Evolutionary conservation across 2,329 filamentous ascomycete species (phyloP).

Genomic region (Talaromyces rugulosus): DNA sequence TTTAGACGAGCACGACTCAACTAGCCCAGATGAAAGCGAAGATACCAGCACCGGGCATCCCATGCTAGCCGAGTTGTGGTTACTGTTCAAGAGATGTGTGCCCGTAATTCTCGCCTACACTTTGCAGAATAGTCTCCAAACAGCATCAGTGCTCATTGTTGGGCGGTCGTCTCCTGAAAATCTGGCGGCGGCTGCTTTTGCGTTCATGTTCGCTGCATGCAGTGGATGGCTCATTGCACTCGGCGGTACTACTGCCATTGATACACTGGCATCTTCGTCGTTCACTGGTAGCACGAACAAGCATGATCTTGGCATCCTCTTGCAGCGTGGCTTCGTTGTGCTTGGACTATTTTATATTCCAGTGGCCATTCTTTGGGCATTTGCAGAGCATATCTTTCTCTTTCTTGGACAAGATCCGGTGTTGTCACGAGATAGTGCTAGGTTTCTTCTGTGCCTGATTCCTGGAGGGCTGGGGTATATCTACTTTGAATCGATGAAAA

Average conservation of each 20-base stretch:
- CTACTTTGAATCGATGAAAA: constrained; percentile 75
- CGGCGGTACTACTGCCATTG: constrained; percentile 79
- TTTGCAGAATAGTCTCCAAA: constrained; percentile 81
- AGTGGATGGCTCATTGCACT: constrained; percentile 83
- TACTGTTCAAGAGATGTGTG: constrained; percentile 64
- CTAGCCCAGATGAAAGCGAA: constrained; percentile 6
- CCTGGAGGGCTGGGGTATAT: constrained; percentile 82
- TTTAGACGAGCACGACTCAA: constrained; percentile 10
- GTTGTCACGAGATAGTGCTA: constrained; percentile 68
- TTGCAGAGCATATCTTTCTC: constrained; percentile 69
- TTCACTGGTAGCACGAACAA: constrained; percentile 79
- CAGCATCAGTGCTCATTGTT: constrained; percentile 74
- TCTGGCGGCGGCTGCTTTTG: constrained; percentile 76
- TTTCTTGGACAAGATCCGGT: constrained; percentile 72
- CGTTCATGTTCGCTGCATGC: constrained; percentile 91
- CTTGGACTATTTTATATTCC: constrained; percentile 68
- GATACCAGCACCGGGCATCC: constrained; percentile 16
- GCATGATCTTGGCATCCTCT: constrained; percentile 70
- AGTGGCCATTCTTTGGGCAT: constrained; percentile 69
- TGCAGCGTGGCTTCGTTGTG: constrained; percentile 73
- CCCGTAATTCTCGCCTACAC: constrained; percentile 82
- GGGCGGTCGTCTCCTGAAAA: constrained; percentile 75
- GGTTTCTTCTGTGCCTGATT: constrained; percentile 68
- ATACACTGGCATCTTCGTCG: constrained; percentile 76
- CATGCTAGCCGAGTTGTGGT: constrained; percentile 58